Evolutionary conservation across 192 early-diverging fungal genomes (phyloP).

Genomic region (Linnemannia zychae): DNA sequence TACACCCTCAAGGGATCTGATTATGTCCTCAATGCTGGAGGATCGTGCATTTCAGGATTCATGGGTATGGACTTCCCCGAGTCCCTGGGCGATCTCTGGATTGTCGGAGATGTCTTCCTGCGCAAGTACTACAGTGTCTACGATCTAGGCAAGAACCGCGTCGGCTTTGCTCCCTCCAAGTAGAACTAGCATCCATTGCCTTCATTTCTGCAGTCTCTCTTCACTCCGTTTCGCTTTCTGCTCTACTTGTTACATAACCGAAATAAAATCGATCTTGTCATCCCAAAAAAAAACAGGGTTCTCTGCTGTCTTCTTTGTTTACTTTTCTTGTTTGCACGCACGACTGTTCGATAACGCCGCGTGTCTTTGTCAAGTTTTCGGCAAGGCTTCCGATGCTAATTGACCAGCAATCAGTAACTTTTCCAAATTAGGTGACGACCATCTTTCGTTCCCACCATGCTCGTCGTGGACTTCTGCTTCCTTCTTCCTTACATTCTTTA

Average conservation of each 20-base stretch:
- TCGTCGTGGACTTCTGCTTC: too few species aligned
- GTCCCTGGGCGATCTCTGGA: slow-evolving; percentile 85
- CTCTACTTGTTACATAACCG: neutral
- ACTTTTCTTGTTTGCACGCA: neutral
- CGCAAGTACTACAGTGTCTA: slow-evolving; percentile 83
- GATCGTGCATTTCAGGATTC: slow-evolving; percentile 83
- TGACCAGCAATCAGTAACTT: neutral
- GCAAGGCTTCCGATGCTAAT: neutral
- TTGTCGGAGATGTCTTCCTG: slow-evolving; percentile 85
- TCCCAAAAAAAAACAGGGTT: too few species aligned
- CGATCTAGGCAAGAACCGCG: slow-evolving; percentile 76
- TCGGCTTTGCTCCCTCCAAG: slow-evolving; percentile 64
- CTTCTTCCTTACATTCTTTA: neutral
- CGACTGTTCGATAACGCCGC: neutral
- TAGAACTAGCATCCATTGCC: neutral
- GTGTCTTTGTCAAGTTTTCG: neutral
- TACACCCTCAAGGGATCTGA: slow-evolving; percentile 73
- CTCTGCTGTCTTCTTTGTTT: neutral
- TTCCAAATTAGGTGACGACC: neutral
- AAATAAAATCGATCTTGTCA: neutral
- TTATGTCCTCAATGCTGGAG: slow-evolving; percentile 67
- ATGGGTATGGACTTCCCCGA: slow-evolving; percentile 92
- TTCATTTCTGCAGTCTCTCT: neutral
- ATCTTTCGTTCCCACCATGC: neutral
- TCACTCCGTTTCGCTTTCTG: neutral